These are phyloP conservation scores for Salix udensis DNA, from an alignment of 345 rosid genomes.

Conservation along the genomic window DNA sequence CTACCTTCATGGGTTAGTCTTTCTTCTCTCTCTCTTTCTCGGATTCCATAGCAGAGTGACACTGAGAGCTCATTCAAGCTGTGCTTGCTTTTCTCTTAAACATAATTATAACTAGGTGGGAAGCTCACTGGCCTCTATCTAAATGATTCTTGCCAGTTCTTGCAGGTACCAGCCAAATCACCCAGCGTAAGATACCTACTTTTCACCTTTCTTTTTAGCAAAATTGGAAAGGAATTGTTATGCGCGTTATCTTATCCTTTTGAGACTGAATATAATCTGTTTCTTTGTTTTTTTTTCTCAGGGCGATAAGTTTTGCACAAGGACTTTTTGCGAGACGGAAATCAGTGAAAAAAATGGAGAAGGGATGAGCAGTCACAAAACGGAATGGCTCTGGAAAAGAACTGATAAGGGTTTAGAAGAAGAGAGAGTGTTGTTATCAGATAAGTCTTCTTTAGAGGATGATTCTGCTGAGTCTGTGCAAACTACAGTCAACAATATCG, in stretches of 20 bases:
- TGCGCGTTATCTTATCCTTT: background rate
- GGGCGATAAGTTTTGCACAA: constrained; percentile 27
- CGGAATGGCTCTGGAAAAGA: constrained; percentile 13
- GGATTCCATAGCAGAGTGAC: too few relatives aligned
- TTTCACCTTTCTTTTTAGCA: background rate
- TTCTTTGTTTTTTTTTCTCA: constrained; percentile 4
- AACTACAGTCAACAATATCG: constrained; percentile 18
- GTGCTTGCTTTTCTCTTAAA: too few relatives aligned
- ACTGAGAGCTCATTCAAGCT: too few relatives aligned
- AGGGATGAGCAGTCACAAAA: constrained; percentile 24
- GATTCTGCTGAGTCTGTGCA: constrained; percentile 20
- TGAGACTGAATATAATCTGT: background rate
- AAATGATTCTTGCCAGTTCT: background rate
- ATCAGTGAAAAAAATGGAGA: constrained; percentile 44
- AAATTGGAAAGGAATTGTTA: background rate
- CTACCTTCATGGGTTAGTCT: constrained; percentile 27
- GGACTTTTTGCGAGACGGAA: constrained; percentile 43
- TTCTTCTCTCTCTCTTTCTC: background rate
- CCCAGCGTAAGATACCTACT: constrained; percentile 29
- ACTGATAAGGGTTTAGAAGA: constrained; percentile 11
- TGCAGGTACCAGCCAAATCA: constrained; percentile 8
- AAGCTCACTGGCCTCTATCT: constrained; percentile 14
- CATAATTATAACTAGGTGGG: constrained; percentile 8
- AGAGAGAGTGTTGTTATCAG: constrained; percentile 24
- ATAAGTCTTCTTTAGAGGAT: constrained; percentile 25